Conservation (phyloP, 331 rosid species). For the Phaseolus coccineus region DNA sequence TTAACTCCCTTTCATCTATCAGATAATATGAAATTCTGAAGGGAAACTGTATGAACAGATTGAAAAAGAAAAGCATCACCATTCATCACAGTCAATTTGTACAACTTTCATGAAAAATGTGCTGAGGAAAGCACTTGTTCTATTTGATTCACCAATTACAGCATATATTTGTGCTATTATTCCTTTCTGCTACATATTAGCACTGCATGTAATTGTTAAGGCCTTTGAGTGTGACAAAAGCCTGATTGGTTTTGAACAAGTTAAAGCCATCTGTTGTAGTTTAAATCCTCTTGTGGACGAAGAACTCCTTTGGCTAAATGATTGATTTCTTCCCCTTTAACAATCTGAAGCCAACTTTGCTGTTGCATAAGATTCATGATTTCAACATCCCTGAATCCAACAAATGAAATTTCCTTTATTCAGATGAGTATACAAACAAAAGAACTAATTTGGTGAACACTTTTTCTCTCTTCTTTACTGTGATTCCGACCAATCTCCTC, state of each 20-base stretch:
- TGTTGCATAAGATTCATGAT: conserved; percentile 66
- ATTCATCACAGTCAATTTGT: conserved; percentile 39
- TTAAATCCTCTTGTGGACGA: conserved; percentile 59
- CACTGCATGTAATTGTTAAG: conserved; percentile 34
- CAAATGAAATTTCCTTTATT: conserved; percentile 16
- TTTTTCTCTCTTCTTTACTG: neutral
- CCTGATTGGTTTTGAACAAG: conserved; percentile 50
- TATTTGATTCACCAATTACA: conserved; percentile 47
- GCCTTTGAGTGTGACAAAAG: conserved; percentile 36
- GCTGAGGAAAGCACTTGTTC: conserved; percentile 43
- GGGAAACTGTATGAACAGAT: neutral
- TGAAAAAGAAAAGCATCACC: neutral
- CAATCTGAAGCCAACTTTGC: conserved; percentile 67
- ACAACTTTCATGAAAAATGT: conserved; percentile 42
- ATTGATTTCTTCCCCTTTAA: conserved; percentile 63
- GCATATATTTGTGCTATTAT: conserved; percentile 32
- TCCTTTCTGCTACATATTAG: conserved; percentile 38
- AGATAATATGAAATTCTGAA: neutral
- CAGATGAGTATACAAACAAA: conserved; percentile 31
- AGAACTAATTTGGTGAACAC: neutral
- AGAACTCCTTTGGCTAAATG: conserved; percentile 58
- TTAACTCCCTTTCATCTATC: neutral
- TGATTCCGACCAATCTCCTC: no score
- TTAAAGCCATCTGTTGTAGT: conserved; percentile 69
- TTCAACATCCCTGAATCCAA: conserved; percentile 67